Percentiles rank a stretch among this genome's conserved stretches.
Evolutionary conservation across 768 basidiomycete species (phyloP).

Genomic region (Suillus fuscotomentosus): DNA sequence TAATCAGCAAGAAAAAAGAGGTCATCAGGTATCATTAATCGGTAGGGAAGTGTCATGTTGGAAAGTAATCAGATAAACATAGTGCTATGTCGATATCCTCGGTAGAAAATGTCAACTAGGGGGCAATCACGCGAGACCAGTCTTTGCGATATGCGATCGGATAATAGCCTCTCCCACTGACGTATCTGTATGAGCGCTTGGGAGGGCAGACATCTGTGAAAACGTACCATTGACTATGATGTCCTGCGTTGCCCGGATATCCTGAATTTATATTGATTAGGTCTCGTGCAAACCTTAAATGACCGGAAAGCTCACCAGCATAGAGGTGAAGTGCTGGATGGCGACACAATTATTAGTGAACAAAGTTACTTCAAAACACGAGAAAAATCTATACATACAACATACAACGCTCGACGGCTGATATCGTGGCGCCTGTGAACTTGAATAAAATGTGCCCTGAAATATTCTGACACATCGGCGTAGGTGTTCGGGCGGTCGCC

Average conservation of each 20-base stretch:
- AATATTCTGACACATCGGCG: constrained; percentile 72
- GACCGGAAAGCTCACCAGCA: constrained; percentile 47
- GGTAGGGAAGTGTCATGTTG: constrained; percentile 1
- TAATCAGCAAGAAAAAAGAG: not conserved
- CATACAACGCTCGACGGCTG: constrained; percentile 57
- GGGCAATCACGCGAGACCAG: constrained; percentile 36
- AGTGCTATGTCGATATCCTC: constrained; percentile 1
- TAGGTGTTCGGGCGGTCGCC: constrained; percentile 70
- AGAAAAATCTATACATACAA: constrained; percentile 44
- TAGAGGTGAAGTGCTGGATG: constrained; percentile 64
- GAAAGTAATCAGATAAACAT: constrained; percentile 3
- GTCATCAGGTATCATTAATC: constrained; percentile 3
- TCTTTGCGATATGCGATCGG: constrained; percentile 59
- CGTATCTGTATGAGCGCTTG: constrained; percentile 8
- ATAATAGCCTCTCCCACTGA: constrained; percentile 67
- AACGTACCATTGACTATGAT: constrained; percentile 61
- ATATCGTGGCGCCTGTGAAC: constrained; percentile 68
- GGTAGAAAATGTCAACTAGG: not conserved
- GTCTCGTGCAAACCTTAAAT: constrained; percentile 3
- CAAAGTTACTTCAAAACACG: not conserved
- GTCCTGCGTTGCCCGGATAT: constrained; percentile 63
- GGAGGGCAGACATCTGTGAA: not conserved
- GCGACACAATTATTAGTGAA: constrained; percentile 3
- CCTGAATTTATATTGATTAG: constrained; percentile 35
- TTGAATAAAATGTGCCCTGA: constrained; percentile 81